Conservation (phyloP, 2,329 filamentous ascomycete genomes). For the Colletotrichum sublineola region DNA sequence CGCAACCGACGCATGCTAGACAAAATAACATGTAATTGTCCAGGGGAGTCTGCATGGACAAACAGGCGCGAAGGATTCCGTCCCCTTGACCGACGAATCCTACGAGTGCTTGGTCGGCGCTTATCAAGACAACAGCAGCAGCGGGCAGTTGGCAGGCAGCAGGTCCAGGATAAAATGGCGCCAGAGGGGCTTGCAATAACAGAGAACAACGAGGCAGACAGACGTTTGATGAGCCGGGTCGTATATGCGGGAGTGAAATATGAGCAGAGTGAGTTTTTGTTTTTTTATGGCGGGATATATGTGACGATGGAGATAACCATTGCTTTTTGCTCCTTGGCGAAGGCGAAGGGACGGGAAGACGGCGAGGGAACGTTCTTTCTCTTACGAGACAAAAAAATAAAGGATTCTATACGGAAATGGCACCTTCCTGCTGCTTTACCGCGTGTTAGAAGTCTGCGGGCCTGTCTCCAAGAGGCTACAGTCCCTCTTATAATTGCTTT, state of each 20-base stretch:
- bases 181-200: neutral
- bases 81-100: constrained; percentile 20
- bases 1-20: neutral
- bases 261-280: neutral
- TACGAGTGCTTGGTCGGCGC: constrained; percentile 15
- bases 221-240: neutral
- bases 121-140: neutral
- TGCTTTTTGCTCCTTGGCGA: neutral
- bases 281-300: no score
- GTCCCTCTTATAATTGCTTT: neutral
- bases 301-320: neutral
- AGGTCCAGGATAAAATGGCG: neutral
- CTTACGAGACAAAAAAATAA: no score
- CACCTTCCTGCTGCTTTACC: neutral
- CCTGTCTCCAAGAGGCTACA: neutral
- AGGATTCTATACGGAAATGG: neutral
- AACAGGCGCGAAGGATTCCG: constrained; percentile 40
- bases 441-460: no score
- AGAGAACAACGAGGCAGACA: neutral
- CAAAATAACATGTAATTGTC: constrained; percentile 7
- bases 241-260: neutral
- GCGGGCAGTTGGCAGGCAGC: neutral
- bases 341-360: neutral
- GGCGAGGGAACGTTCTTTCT: neutral
- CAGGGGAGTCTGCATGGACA: neutral